Evolutionary conservation across 2,329 filamentous ascomycete genomes (phyloP).

Genomic region (Beauveria brongniartii): DNA sequence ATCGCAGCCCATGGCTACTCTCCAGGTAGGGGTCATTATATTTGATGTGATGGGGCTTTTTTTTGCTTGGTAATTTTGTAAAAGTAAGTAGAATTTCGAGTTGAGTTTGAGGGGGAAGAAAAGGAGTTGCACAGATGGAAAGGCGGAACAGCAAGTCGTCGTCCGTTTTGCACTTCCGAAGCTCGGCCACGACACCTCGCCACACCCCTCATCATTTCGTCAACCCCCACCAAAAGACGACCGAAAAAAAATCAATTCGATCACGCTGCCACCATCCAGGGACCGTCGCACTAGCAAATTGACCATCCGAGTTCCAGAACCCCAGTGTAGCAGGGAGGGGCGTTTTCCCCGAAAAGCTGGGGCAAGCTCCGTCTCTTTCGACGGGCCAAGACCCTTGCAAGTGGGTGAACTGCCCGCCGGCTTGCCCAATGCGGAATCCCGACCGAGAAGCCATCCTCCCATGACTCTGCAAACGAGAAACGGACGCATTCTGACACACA

Average conservation of each 20-base stretch:
- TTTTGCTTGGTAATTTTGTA: neutral
- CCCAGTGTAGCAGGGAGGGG: neutral
- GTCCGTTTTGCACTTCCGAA: neutral
- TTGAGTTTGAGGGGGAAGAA: neutral
- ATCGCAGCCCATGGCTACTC: constrained; percentile 46
- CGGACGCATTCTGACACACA: neutral
- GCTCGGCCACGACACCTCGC: constrained; percentile 1
- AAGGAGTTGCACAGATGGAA: neutral
- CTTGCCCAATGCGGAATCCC: constrained; percentile 13
- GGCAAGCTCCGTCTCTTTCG: neutral
- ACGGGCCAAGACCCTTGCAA: neutral
- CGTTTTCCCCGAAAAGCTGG: constrained; percentile 2
- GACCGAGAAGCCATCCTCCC: neutral
- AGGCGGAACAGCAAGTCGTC: neutral
- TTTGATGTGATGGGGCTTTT: neutral
- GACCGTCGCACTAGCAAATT: neutral
- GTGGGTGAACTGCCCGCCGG: constrained; percentile 5
- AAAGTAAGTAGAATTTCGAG: neutral
- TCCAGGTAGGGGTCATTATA: constrained; percentile 41
- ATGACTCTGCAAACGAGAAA: constrained; percentile 1
- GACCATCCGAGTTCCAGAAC: constrained; percentile 4
- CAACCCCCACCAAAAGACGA: constrained; percentile 4
- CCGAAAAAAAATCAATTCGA: neutral
- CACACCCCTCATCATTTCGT: neutral
- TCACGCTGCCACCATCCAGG: constrained; percentile 7